Base-by-base conservation (phyloP, 2,329 filamentous ascomycete genomes). In the Aspergillus floridensis region DNA sequence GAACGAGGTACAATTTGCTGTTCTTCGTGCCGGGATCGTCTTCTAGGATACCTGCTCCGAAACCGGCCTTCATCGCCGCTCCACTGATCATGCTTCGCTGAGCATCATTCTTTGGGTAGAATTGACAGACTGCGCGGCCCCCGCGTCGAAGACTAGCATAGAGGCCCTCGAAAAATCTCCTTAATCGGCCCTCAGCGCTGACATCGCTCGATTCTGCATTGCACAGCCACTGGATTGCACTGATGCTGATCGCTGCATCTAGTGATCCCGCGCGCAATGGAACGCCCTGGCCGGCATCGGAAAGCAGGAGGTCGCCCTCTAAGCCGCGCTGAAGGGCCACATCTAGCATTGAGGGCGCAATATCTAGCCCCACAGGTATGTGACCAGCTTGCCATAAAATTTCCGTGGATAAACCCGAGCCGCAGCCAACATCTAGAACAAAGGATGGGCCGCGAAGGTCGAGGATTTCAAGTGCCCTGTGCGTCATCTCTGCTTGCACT, bases 11-110 rank as follows among this genome's bases (percentile, higher is more conserved):
- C n/a, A 96, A 81, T 81, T 99, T 99, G 66, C 89, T 87, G 72
- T 93, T 97, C 83, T 99, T 99, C 41, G 95, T 99, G 48, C 92
- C 93, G 0, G 91, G 91, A 74, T 98, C 93, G 76, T 99, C 95
- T 76, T 98, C 93, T 51, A 99, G 80, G 35, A 99, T 84, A 79
- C 95, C 95, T 0, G 95, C 95, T 51, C 95, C 93, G 70, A 99
- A 99, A 0, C 95, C 95, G 1, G 95, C 95, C 72, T 90, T 92
- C 62, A 98, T 89, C 0, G 95, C 95, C 0, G 95, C 95, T 60
- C 86, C 84, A 54, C 88, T 91, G 66, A 99, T 96, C 93, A 99
- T 96, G 70, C 85, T 87, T 71, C 93, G 86, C 79, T 99, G 95
- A 63, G 86, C 82, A 67, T 96, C 90, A 74, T 99, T 98, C 79